Conservation (phyloP, 495 filamentous ascomycete genomes). For the Aspergillus indologenus region DNA sequence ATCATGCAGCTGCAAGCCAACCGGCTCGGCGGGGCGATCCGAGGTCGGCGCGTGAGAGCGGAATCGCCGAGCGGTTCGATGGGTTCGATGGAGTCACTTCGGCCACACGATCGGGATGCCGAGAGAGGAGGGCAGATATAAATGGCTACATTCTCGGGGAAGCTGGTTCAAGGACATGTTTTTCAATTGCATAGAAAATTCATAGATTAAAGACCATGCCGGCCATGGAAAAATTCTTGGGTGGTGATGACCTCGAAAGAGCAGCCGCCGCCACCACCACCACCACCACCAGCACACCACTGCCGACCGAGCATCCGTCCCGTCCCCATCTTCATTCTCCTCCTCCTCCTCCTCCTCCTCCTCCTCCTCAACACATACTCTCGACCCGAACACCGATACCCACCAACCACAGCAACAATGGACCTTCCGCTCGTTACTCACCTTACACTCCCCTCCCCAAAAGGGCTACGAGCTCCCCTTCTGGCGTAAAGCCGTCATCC, state of each 20-base stretch:
- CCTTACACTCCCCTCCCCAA: neutral
- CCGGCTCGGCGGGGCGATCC: neutral
- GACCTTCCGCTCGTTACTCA: neutral
- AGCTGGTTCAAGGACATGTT: too few relatives aligned
- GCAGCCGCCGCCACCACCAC: neutral
- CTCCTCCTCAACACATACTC: neutral
- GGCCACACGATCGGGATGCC: slow-evolving; percentile 14
- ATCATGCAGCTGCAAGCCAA: neutral
- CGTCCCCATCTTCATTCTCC: too few relatives aligned
- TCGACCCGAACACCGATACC: neutral
- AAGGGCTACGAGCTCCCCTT: slow-evolving; percentile 28
- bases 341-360: too few relatives aligned
- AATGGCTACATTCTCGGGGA: too few relatives aligned
- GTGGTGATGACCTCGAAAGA: neutral
- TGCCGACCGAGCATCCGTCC: neutral
- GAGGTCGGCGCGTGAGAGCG: neutral
- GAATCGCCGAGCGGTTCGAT: neutral
- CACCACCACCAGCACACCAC: too few relatives aligned
- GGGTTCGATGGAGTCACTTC: neutral
- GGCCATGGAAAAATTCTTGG: neutral
- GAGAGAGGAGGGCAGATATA: neutral
- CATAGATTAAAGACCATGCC: slow-evolving; percentile 1
- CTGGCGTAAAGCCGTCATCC: slow-evolving; percentile 45
- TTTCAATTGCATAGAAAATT: too few relatives aligned
- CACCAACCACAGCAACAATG: neutral